A percentile compares a stretch with the other conserved stretches of the same genome.
phyloP scores from a whole-genome alignment of 805 yeast species.

The Komagataella phaffii region DNA sequence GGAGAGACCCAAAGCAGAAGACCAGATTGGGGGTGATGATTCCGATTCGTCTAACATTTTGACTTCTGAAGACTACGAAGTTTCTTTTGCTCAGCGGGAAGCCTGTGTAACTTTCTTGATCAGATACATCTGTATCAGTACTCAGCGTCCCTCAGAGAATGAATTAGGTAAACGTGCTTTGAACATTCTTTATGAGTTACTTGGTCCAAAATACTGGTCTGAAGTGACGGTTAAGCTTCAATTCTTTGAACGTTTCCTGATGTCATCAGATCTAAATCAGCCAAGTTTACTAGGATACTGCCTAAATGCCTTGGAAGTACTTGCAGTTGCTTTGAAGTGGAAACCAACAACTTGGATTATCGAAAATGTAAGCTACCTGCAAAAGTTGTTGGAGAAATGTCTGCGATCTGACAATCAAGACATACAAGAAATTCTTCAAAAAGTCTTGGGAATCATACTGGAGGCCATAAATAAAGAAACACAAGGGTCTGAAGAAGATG shows the following conservation, averaged over 20 bases:
- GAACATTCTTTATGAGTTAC: constrained; percentile 57
- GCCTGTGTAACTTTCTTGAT: constrained; percentile 83
- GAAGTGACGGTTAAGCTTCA: constrained; percentile 79
- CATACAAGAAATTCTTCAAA: constrained; percentile 71
- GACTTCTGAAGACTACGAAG: constrained; percentile 33
- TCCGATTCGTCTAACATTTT: constrained; percentile 4
- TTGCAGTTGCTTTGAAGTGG: constrained; percentile 72
- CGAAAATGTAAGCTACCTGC: constrained; percentile 54
- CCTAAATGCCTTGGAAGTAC: constrained; percentile 81
- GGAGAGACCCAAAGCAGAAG: constrained; percentile 2
- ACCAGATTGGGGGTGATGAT: constrained; percentile 3
- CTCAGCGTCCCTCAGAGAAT: constrained; percentile 73
- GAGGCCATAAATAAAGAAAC: constrained; percentile 43
- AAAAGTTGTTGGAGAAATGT: constrained; percentile 66
- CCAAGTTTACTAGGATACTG: constrained; percentile 65
- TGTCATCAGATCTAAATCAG: constrained; percentile 62
- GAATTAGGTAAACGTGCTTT: constrained; percentile 74
- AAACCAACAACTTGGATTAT: constrained; percentile 70
- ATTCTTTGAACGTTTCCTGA: constrained; percentile 78
- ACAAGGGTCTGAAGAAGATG: constrained; percentile 29
- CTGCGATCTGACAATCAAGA: constrained; percentile 75
- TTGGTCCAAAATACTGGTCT: constrained; percentile 70
- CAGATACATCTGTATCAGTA: constrained; percentile 76
- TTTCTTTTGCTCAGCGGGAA: constrained; percentile 74
- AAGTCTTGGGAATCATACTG: constrained; percentile 58